Conservation (phyloP, 1,139 yeast genomes). For the Geotrichum klebahnii region DNA sequence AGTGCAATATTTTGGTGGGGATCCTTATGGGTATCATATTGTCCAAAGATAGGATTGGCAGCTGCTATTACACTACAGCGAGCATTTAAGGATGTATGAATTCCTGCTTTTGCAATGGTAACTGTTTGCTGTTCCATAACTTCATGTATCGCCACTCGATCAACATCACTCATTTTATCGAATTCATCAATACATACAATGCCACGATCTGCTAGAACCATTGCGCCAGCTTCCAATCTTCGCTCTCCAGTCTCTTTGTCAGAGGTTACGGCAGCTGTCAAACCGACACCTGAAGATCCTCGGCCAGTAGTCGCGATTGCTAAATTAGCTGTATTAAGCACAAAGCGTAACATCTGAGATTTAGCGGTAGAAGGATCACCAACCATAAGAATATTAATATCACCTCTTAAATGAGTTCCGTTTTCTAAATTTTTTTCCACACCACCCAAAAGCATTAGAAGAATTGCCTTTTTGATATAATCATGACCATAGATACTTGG, state of each 20-base stretch:
- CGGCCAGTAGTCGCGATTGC: constrained; percentile 99
- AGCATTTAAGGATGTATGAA: constrained; percentile 93
- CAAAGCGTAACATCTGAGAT: constrained; percentile 91
- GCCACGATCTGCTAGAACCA: constrained; percentile 97
- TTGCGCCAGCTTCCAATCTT: constrained; percentile 97
- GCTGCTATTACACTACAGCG: constrained; percentile 98
- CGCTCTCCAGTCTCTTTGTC: constrained; percentile 97
- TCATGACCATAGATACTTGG: constrained; percentile 96
- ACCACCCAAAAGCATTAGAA: constrained; percentile 90
- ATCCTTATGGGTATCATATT: constrained; percentile 91
- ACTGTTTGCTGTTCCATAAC: constrained; percentile 99
- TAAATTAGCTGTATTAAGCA: constrained; percentile 85
- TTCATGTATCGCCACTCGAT: constrained; percentile 97
- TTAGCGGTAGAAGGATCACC: constrained; percentile 99
- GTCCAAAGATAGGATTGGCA: constrained; percentile 96
- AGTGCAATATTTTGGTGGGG: constrained; percentile 95
- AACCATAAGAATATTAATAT: constrained; percentile 89
- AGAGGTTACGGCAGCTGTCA: constrained; percentile 96
- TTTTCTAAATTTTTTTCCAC: constrained; percentile 89
- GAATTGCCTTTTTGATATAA: constrained; percentile 82
- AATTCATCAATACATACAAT: constrained; percentile 97
- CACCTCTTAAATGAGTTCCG: constrained; percentile 97
- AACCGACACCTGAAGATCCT: constrained; percentile 99
- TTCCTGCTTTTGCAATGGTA: constrained; percentile 97
- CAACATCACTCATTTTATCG: constrained; percentile 95